Evolutionary conservation across 805 yeast genomes (phyloP), one percentile per base, ranked within the genome.

Genomic region (Metschnikowia picachoensis): DNA sequence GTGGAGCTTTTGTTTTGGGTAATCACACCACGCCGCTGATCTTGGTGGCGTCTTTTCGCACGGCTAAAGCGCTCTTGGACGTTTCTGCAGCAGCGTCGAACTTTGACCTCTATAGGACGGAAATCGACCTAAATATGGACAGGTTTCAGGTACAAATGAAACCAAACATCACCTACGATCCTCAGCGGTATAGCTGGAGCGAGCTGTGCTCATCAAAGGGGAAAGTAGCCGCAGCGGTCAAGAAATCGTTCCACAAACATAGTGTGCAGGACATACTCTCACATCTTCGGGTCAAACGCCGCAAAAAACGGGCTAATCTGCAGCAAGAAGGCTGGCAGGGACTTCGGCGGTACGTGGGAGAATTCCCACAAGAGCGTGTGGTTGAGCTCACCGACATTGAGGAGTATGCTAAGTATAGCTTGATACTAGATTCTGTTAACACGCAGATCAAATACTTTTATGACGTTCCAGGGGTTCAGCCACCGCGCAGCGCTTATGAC

Each of bases 401-500:
- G 16, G 97, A 94, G 59, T 94, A 94, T 64, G 98, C 94, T 0
- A 86, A 83, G 61, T 85, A 78, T 51, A 79, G 94, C 8, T 78
- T 79, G 39, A 63, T 94, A 1, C 55, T 90, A 4, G 87, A 83
- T 48, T 76, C 94, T 0, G 77, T 79, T 0, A 61, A 61, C 4
- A 71, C 82, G 0, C 66, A 73, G n/a, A 34, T 88, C 1, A 67
- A 73, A 6, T 86, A 86, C 56, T 82, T 77, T 59, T 85, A 74
- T 56, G 98, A 94, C 60, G 58, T 73, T 3, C 88, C 92, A 0
- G 97, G 97, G 0, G 16, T 52, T 7, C 41, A 35, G 32, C 46
- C 41, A 8, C 35, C 43, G 12, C 27, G 37, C 13, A 10, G 9
- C 7, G 14, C 36, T 10, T 27, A 25, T 10, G 15, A 37, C 7